Conservation (phyloP, 768 basidiomycete species). For the Termitomyces eurrhizus region DNA sequence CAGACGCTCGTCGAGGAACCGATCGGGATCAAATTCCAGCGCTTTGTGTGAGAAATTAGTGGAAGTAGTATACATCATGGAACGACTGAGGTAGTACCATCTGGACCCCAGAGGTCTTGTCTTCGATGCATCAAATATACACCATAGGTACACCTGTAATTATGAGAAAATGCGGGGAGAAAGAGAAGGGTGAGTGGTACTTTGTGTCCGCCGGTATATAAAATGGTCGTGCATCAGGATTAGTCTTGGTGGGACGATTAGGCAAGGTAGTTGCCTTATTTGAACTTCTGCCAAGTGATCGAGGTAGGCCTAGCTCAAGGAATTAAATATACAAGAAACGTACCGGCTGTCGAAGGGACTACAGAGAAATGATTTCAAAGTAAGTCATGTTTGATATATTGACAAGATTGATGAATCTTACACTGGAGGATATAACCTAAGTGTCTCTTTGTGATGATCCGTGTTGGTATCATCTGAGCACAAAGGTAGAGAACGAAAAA, state of each 20-base stretch:
- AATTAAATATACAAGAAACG: background rate
- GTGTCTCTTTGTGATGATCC: slow-evolving; percentile 35
- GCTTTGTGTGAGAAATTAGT: slow-evolving; percentile 29
- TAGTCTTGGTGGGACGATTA: slow-evolving; percentile 9
- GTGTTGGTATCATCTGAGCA: background rate
- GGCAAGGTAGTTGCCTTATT: slow-evolving; percentile 24
- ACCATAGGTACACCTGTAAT: slow-evolving; percentile 37
- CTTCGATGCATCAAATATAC: slow-evolving; percentile 60
- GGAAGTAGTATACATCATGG: background rate
- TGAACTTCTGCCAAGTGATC: slow-evolving; percentile 14
- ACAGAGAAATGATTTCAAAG: background rate
- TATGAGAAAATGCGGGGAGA: background rate
- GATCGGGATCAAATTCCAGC: slow-evolving; percentile 60
- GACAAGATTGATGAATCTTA: slow-evolving; percentile 19
- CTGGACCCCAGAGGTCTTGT: slow-evolving; percentile 63
- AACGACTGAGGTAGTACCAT: slow-evolving; percentile 36
- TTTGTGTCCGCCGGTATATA: slow-evolving; percentile 37
- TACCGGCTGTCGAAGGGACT: slow-evolving; percentile 36
- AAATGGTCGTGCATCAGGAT: slow-evolving; percentile 30
- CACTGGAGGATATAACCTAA: slow-evolving; percentile 52
- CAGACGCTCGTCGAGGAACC: slow-evolving; percentile 60
- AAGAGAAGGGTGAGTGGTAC: slow-evolving; percentile 8
- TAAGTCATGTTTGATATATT: background rate
- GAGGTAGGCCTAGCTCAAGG: background rate
- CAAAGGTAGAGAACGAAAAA: background rate